phyloP scores from a whole-genome alignment of 495 filamentous ascomycete genomes.

The Apiosordaria backusii region DNA sequence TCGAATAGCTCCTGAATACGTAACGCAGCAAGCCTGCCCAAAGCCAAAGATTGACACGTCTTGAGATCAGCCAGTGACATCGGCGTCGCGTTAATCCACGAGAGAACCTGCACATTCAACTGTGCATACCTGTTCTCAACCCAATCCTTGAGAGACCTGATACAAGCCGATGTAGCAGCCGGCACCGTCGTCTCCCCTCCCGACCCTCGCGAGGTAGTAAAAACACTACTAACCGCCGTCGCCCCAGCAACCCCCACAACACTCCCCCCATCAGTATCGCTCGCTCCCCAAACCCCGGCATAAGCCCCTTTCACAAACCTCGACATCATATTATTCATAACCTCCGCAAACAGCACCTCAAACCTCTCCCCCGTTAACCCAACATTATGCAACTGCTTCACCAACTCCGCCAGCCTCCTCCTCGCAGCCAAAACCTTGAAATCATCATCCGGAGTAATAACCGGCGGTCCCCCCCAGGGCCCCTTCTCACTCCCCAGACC shows the following conservation, averaged over 20 bases:
- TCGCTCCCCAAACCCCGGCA: conserved; percentile 50
- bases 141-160: conserved; percentile 61
- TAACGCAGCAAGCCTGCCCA: conserved; percentile 72
- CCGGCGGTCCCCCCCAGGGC: conserved; percentile 18
- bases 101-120: conserved; percentile 60
- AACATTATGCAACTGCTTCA: conserved; percentile 62
- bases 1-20: conserved; percentile 84
- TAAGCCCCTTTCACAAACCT: conserved; percentile 60
- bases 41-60: conserved; percentile 77
- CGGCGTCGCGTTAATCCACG: conserved; percentile 30
- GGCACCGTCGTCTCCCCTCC: conserved; percentile 25
- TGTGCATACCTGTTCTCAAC: conserved; percentile 67
- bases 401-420: conserved; percentile 52
- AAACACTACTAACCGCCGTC: neutral
- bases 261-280: conserved; percentile 11
- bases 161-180: conserved; percentile 51
- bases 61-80: conserved; percentile 61
- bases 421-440: conserved; percentile 41
- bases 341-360: conserved; percentile 69
- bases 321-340: conserved; percentile 69
- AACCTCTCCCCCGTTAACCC: conserved; percentile 72
- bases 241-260: conserved; percentile 3
- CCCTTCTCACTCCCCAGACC: conserved; percentile 12
- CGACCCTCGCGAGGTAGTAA: conserved; percentile 22
- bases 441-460: conserved; percentile 22